Conservation (phyloP, 1,284 basidiomycete species). For the Inonotus obliquus region DNA sequence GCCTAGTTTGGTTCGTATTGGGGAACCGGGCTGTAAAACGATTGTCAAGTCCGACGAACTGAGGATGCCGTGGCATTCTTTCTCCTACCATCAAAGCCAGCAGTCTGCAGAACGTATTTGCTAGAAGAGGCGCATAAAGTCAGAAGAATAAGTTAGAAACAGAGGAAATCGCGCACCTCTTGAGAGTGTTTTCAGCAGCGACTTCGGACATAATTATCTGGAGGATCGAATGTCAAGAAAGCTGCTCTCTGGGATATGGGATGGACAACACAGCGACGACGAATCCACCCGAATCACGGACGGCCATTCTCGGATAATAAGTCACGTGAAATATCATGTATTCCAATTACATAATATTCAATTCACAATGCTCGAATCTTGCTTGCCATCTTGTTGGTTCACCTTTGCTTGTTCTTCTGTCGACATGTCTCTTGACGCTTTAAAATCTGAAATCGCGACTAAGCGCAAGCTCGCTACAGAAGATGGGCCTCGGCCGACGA, state of each 20-base stretch:
- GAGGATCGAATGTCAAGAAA: background rate
- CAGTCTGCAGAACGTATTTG: slow-evolving; percentile 83
- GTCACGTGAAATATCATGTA: background rate
- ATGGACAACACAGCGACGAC: background rate
- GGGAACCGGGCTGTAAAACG: slow-evolving; percentile 77
- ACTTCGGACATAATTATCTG: slow-evolving; percentile 57
- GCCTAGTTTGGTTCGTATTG: slow-evolving; percentile 92
- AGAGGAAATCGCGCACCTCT: slow-evolving; percentile 42
- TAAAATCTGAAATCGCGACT: slow-evolving; percentile 82
- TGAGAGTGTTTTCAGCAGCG: slow-evolving; percentile 32
- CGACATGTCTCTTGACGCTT: slow-evolving; percentile 62
- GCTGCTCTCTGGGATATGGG: too few species aligned
- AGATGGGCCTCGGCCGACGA: slow-evolving; percentile 48
- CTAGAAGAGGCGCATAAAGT: slow-evolving; percentile 33
- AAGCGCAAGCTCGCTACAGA: slow-evolving; percentile 76
- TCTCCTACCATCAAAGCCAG: slow-evolving; percentile 75
- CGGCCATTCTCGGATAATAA: background rate
- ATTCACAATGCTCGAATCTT: too few species aligned
- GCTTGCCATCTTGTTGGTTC: background rate
- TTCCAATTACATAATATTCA: too few species aligned
- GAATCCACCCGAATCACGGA: background rate
- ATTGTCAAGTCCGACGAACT: background rate
- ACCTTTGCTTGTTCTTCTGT: background rate
- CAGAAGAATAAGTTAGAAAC: slow-evolving; percentile 6
- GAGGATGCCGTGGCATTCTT: background rate